Conservation (phyloP, 805 yeast species). For the Candida koratica region DNA sequence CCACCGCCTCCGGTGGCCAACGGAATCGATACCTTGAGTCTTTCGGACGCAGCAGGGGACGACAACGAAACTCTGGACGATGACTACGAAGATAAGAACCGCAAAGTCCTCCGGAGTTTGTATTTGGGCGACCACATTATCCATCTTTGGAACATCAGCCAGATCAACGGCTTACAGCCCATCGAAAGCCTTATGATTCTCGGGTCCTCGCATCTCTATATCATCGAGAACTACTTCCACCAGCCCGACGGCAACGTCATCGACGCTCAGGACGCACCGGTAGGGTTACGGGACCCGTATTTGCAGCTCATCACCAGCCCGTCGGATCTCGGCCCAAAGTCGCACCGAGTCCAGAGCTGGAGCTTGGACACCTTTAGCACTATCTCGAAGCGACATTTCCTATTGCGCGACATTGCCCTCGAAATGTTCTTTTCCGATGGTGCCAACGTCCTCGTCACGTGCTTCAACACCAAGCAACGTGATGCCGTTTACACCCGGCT, state of each 20-base stretch:
- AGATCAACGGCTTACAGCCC: slow-evolving; percentile 72
- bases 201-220: slow-evolving; percentile 61
- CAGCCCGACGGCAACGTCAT: slow-evolving; percentile 50
- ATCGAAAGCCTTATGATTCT: slow-evolving; percentile 70
- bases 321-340: slow-evolving; percentile 24
- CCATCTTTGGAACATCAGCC: slow-evolving; percentile 72
- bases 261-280: slow-evolving; percentile 64
- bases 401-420: slow-evolving; percentile 74
- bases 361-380: slow-evolving; percentile 54
- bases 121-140: slow-evolving; percentile 66
- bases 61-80: slow-evolving; percentile 41
- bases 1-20: slow-evolving; percentile 12
- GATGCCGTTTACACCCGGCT: slow-evolving; percentile 53
- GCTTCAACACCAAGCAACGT: slow-evolving; percentile 48
- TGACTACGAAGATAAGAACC: slow-evolving; percentile 59
- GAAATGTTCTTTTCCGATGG: slow-evolving; percentile 77
- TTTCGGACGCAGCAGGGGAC: slow-evolving; percentile 20
- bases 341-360: slow-evolving; percentile 58
- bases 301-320: slow-evolving; percentile 59
- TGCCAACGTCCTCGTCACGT: slow-evolving; percentile 64
- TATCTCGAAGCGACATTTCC: slow-evolving; percentile 69
- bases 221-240: slow-evolving; percentile 67
- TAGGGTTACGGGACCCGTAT: slow-evolving; percentile 60
- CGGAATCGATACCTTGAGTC: slow-evolving; percentile 27
- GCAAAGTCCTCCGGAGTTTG: slow-evolving; percentile 68